Percentiles rank a stretch among this genome's conserved stretches.
Conservation (phyloP, 169 alveolate species). For the Sarcocystis neurona region DNA sequence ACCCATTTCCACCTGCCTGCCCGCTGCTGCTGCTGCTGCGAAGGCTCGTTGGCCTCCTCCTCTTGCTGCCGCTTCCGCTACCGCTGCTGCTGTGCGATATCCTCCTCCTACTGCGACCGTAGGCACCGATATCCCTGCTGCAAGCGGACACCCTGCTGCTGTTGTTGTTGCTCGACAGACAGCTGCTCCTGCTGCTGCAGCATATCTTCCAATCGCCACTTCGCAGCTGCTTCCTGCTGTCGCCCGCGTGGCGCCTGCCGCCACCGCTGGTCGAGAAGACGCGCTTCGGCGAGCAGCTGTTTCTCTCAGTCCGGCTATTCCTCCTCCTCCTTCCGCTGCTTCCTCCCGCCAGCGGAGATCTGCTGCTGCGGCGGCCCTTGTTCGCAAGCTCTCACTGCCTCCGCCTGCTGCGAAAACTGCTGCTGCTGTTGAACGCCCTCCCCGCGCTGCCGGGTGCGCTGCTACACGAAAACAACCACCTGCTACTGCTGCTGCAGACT, state of each 20-base stretch:
- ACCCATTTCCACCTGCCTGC: neutral
- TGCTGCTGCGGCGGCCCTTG: too few species aligned
- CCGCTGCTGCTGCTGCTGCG: neutral
- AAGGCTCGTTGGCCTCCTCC: neutral
- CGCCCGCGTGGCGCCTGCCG: neutral
- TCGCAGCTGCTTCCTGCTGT: neutral
- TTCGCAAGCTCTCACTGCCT: too few species aligned
- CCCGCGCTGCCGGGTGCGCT: too few species aligned
- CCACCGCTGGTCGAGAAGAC: neutral
- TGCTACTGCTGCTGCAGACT: too few species aligned
- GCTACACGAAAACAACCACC: too few species aligned
- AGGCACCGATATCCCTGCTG: too few species aligned
- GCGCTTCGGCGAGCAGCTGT: neutral
- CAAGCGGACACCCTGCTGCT: slow-evolving; percentile 20
- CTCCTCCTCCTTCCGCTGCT: too few species aligned
- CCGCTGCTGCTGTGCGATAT: slow-evolving; percentile 11
- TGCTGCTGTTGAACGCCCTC: too few species aligned
- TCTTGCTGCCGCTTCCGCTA: neutral
- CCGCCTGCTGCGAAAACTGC: too few species aligned
- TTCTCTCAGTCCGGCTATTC: too few species aligned
- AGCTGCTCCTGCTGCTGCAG: neutral
- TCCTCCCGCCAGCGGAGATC: too few species aligned
- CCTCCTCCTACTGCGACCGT: too few species aligned
- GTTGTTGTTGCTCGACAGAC: neutral
- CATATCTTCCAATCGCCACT: neutral